These are phyloP conservation scores for Kickxella alabastrina DNA, from an alignment of 192 early-diverging fungal species.

Conservation along the genomic window DNA sequence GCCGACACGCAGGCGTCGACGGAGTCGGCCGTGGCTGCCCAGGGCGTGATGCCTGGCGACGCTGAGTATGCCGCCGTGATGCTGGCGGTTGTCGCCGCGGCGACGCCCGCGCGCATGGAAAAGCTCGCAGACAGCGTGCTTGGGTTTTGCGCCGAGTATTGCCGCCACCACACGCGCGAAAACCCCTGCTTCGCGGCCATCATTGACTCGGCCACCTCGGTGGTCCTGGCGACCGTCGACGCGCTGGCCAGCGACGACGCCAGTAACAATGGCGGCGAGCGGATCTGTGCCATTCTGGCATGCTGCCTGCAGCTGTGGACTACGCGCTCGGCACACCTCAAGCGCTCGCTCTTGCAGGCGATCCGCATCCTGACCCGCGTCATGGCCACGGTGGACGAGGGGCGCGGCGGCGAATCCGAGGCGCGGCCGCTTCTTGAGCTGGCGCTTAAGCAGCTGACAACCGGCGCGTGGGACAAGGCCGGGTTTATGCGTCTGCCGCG, in stretches of 20 bases:
- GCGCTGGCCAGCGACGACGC: constrained; percentile 1
- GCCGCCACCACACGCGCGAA: constrained; percentile 24
- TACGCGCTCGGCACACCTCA: constrained; percentile 26
- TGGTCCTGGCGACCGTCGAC: constrained; percentile 24
- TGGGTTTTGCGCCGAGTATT: constrained; percentile 42
- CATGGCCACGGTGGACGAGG: constrained; percentile 2
- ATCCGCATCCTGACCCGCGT: constrained; percentile 35
- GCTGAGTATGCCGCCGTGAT: constrained; percentile 22
- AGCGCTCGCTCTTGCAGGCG: constrained; percentile 20
- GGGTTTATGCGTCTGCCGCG: constrained; percentile 41
- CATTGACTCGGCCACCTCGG: constrained; percentile 21
- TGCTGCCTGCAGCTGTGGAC: constrained; percentile 33
- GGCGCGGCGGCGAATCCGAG: constrained; percentile 4
- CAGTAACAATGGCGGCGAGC: constrained; percentile 1
- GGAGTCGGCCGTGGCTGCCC: constrained; percentile 7
- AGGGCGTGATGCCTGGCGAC: constrained; percentile 21
- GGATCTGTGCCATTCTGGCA: constrained; percentile 12
- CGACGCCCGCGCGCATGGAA: constrained; percentile 17
- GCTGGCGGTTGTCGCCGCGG: constrained; percentile 22
- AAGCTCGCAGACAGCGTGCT: constrained; percentile 15
- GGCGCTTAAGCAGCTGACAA: constrained; percentile 25
- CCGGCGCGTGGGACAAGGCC: constrained; percentile 38
- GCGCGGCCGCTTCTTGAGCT: constrained; percentile 24
- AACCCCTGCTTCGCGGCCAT: constrained; percentile 21
- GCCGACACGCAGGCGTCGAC: constrained; percentile 34